Base-by-base conservation (phyloP, 805 yeast genomes). In the Pichia paraexigua region DNA sequence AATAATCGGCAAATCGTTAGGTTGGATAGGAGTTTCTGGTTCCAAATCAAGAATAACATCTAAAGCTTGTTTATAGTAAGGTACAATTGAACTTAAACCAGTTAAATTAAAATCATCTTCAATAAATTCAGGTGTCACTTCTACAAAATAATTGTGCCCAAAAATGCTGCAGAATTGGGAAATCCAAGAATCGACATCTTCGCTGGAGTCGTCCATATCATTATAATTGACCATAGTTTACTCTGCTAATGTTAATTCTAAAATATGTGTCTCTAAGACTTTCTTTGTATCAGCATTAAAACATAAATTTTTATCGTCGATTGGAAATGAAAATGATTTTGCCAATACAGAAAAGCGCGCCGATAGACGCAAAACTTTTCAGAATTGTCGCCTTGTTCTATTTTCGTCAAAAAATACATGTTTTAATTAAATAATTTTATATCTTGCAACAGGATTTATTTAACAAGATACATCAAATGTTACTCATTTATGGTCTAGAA, bases 91-190 rank as follows among this genome's bases (percentile, higher is more conserved):
- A 32, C 85, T 76, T 48, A 94, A 75, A 1, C 98, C 97, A 1
- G 98, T 91, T 61, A 94, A 75, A 65, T 94, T 94, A 75, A 94
- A 94, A 59, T 94, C 98, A 68, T 94, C 99, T 61, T 91, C 97
- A 54, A 94, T 88, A 67, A 90, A 94, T 47, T 89, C 97, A 46
- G 87, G 89, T 1, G 90, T 77, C 7, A 94, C 96, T 59, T 91
- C 95, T 43, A 91, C 95, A 67, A 90, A 90, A 66, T 83, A 92
- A 63, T 94, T 95, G 65, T 87, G 92, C 24, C 92, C 92, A 61
- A 83, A 85, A 59, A 80, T 72, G 45, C 85, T 77, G 63, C 95
- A 86, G 67, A 83, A 88, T 58, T 83, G 83, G 54, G 85, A 79
- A 59, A 89, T 84, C 96, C 96, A 90, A 44, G 89, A 82, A 53